These are phyloP conservation scores for Catunica adiposa DNA, from an alignment of 2,329 filamentous ascomycete genomes.

Conservation along the genomic window DNA sequence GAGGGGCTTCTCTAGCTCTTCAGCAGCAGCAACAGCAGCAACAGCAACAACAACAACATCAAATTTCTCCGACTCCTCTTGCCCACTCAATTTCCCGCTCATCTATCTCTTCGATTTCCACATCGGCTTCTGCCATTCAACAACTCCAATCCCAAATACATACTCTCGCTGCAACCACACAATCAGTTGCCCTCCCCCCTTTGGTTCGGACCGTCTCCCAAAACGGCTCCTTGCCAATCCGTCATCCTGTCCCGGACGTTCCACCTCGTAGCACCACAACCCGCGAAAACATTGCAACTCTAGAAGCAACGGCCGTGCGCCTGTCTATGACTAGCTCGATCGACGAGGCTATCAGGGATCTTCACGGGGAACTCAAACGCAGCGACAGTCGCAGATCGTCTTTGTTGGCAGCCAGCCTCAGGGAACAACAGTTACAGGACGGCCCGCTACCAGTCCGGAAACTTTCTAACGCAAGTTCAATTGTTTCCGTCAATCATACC, in stretches of 20 bases:
- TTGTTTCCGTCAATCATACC: constrained; percentile 50
- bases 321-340: constrained; percentile 61
- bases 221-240: constrained; percentile 29
- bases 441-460: constrained; percentile 23
- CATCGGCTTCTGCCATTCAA: constrained; percentile 14
- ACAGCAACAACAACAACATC: constrained; percentile 1
- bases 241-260: constrained; percentile 46
- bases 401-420: constrained; percentile 34
- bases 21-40: not conserved
- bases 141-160: constrained; percentile 14
- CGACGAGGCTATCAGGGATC: constrained; percentile 58
- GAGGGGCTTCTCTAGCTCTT: not conserved
- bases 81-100: not conserved
- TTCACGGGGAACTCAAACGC: constrained; percentile 55
- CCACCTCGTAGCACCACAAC: constrained; percentile 45
- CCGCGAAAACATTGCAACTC: constrained; percentile 50
- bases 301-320: constrained; percentile 60
- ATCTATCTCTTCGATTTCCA: constrained; percentile 6
- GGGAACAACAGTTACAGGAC: constrained; percentile 15
- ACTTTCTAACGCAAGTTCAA: constrained; percentile 39
- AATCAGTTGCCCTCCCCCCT: constrained; percentile 19
- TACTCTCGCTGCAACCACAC: not conserved
- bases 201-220: constrained; percentile 32
- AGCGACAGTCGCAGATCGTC: constrained; percentile 52
- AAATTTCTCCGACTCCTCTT: not conserved